Evolutionary conservation across 495 filamentous ascomycete species (phyloP).

Genomic region (Sphaerosporella brunnea): DNA sequence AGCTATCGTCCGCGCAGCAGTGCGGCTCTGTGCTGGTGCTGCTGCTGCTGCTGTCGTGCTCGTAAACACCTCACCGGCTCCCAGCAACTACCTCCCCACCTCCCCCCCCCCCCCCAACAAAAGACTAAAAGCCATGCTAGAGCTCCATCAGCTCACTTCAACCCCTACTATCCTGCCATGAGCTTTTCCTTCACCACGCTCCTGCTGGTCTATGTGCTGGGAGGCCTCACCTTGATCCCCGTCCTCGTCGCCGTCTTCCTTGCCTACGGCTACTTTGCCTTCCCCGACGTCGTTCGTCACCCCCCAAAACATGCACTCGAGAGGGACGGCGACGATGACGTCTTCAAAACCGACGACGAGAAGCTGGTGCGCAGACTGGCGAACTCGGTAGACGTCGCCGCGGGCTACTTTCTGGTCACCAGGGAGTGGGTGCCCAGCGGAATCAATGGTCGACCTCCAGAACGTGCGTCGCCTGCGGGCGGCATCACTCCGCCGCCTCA

Average conservation of each 20-base stretch:
- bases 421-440: conserved; percentile 81
- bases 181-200: conserved; percentile 36
- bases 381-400: conserved; percentile 66
- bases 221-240: conserved; percentile 81
- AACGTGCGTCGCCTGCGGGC: conserved; percentile 65
- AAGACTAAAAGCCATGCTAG: too few species aligned
- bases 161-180: neutral
- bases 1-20: too few species aligned
- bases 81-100: neutral
- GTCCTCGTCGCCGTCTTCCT: conserved; percentile 46
- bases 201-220: conserved; percentile 62
- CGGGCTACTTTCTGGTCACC: conserved; percentile 88
- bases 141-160: neutral
- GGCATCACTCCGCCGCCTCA: conserved; percentile 28
- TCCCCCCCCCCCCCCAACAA: neutral
- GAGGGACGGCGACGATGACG: conserved; percentile 25
- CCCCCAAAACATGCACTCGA: conserved; percentile 22
- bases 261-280: conserved; percentile 49
- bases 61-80: too few species aligned
- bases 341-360: conserved; percentile 28
- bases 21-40: too few species aligned
- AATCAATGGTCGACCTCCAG: conserved; percentile 80
- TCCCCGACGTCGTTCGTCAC: conserved; percentile 34
- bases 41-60: too few species aligned
- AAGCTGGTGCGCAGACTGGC: conserved; percentile 33